Conservation (phyloP, 768 basidiomycete genomes). For the Imleria badia region DNA sequence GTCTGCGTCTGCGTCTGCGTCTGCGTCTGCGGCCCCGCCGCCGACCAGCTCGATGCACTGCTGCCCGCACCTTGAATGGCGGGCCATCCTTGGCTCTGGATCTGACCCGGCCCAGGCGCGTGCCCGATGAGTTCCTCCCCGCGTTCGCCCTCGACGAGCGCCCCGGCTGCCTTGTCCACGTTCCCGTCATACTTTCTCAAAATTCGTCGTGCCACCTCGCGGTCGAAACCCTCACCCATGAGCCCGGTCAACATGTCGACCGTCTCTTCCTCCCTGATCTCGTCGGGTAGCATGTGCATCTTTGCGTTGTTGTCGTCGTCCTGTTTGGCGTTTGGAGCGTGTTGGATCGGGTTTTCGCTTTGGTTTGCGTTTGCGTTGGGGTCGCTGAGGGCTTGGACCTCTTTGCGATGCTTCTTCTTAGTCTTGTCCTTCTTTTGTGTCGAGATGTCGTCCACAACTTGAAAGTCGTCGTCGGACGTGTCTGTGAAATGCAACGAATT, state of each 20-base stretch:
- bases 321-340: not conserved
- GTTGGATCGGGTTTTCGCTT: not conserved
- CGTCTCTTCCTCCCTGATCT: slow-evolving; percentile 29
- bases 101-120: not conserved
- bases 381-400: not conserved
- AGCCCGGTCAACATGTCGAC: slow-evolving; percentile 36
- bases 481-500: slow-evolving; percentile 18
- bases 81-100: slow-evolving; percentile 15
- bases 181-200: slow-evolving; percentile 62
- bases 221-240: slow-evolving; percentile 42
- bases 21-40: not conserved
- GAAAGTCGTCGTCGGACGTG: slow-evolving; percentile 15
- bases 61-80: not conserved
- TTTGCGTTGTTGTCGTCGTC: not conserved
- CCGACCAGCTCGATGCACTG: slow-evolving; percentile 2
- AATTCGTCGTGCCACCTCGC: slow-evolving; percentile 51
- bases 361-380: not conserved
- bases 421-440: not conserved
- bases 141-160: slow-evolving; percentile 52
- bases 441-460: not conserved
- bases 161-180: slow-evolving; percentile 53
- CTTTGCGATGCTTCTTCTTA: not conserved
- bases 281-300: slow-evolving; percentile 25
- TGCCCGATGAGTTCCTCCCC: slow-evolving; percentile 32
- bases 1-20: not conserved